These are phyloP conservation scores for Hortiboletus rubellus DNA, from an alignment of 1,284 basidiomycete species.

Conservation along the genomic window DNA sequence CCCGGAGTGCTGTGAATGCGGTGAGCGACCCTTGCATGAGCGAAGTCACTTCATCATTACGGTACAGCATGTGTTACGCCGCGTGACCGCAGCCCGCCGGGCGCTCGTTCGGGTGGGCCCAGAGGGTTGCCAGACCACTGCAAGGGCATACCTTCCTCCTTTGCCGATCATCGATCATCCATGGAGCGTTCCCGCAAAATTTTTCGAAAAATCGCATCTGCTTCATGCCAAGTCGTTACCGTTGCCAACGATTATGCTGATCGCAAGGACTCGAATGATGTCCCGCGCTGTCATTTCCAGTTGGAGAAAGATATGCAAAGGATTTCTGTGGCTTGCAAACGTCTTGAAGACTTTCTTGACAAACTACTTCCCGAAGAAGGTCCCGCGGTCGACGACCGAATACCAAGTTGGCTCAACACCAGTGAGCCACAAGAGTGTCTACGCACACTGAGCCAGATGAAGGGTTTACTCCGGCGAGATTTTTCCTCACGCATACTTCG, in stretches of 20 bases:
- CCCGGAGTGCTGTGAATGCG: no score
- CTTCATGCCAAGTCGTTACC: neutral
- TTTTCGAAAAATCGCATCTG: neutral
- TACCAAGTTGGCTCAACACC: constrained; percentile 1
- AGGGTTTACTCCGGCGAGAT: neutral
- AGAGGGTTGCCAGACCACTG: no score
- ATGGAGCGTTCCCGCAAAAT: constrained; percentile 8
- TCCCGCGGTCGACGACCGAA: neutral
- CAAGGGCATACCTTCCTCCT: neutral
- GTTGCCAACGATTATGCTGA: neutral
- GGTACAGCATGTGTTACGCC: no score
- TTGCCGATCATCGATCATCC: neutral
- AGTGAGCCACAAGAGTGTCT: neutral
- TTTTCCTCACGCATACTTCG: neutral
- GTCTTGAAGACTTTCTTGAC: neutral
- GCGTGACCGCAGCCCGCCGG: no score
- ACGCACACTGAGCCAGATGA: neutral
- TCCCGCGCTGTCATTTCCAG: constrained; percentile 2
- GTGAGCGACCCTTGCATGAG: no score
- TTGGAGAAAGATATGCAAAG: constrained; percentile 8
- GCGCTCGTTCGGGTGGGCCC: no score
- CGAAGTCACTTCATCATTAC: neutral
- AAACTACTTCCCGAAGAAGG: neutral
- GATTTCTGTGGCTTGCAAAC: constrained; percentile 2
- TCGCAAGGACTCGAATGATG: neutral